Evolutionary conservation across 805 yeast genomes (phyloP).

Genomic region (Candida tibetensis): DNA sequence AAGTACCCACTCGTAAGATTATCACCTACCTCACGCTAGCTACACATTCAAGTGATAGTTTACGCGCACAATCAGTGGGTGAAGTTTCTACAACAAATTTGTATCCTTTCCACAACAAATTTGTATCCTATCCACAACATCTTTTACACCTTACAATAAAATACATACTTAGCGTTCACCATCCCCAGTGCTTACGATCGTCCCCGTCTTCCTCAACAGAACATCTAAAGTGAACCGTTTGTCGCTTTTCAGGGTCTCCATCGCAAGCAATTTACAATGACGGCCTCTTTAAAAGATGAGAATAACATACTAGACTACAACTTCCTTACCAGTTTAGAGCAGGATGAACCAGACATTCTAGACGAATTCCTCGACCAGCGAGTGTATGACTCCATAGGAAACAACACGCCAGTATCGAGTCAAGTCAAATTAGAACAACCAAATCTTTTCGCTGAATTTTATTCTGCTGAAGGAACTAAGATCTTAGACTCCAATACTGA

Average conservation of each 20-base stretch:
- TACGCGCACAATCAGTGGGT: neutral
- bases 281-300: constrained; percentile 22
- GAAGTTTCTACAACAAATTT: neutral
- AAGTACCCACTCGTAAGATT: too few species aligned
- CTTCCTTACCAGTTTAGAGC: constrained; percentile 17
- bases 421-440: constrained; percentile 12
- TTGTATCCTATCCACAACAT: too few species aligned
- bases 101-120: too few species aligned
- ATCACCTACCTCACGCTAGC: too few species aligned
- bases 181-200: too few species aligned
- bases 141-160: too few species aligned
- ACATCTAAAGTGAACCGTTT: too few species aligned
- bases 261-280: too few species aligned
- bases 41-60: too few species aligned
- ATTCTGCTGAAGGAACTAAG: constrained; percentile 3
- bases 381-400: constrained; percentile 39
- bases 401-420: constrained; percentile 17
- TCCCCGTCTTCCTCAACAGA: too few species aligned
- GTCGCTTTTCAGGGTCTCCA: too few species aligned
- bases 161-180: too few species aligned
- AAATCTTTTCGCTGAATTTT: constrained; percentile 18
- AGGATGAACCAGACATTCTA: constrained; percentile 47
- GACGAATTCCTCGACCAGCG: constrained; percentile 58
- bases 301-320: constrained; percentile 21
- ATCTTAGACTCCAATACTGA: constrained; percentile 1